A percentile compares a stretch with the other conserved stretches of the same genome.
Evolutionary conservation across 176 grass and related monocot genomes (phyloP).

Genomic region (Ensete glaucum): DNA sequence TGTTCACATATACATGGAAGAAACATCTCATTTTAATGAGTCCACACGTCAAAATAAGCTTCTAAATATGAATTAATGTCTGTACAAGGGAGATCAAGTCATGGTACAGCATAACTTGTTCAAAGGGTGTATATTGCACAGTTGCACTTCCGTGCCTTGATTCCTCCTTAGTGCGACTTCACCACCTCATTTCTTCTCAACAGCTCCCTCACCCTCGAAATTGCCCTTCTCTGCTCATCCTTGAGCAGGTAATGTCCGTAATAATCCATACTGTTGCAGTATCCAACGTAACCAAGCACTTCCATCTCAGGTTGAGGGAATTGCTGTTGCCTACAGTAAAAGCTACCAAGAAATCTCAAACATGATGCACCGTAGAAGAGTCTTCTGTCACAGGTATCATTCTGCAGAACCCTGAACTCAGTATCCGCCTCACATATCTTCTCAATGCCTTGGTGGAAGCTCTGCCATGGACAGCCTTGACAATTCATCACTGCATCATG

Average conservation of each 20-base stretch:
- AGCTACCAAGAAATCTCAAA: not conserved
- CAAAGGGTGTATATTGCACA: no score
- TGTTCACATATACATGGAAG: no score
- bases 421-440: not conserved
- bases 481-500: not conserved
- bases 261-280: not conserved
- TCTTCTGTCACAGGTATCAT: not conserved
- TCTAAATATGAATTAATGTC: no score
- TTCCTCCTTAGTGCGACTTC: no score
- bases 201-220: no score
- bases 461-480: not conserved
- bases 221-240: not conserved
- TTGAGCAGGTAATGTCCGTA: not conserved
- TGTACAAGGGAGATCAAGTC: no score
- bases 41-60: no score
- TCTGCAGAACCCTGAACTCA: not conserved
- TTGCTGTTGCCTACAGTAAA: not conserved
- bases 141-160: no score
- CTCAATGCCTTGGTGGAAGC: not conserved
- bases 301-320: not conserved
- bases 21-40: no score
- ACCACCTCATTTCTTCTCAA: no score
- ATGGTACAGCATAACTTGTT: no score
- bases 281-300: not conserved
- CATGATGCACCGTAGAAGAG: not conserved